A percentile compares a stretch with the other conserved stretches of the same genome.
These are phyloP conservation scores for Hypoxylon crocopeplum DNA, from an alignment of 495 filamentous ascomycete species.

Conservation along the genomic window DNA sequence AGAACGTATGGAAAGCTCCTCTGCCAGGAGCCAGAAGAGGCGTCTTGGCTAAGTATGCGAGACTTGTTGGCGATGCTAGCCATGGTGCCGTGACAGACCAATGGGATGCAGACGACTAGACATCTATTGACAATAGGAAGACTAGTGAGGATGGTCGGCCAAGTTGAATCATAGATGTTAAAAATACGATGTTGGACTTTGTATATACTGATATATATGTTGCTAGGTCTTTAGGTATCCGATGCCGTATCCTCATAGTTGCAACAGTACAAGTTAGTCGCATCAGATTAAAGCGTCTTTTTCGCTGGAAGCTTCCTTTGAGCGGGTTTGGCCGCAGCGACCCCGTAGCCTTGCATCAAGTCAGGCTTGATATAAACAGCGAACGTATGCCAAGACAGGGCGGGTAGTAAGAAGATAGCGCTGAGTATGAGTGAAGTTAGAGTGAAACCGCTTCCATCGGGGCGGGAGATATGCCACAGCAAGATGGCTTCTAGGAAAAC, in stretches of 20 bases:
- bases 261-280: no score
- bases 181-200: no score
- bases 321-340: background rate
- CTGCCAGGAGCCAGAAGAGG: slow-evolving; percentile 80
- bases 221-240: no score
- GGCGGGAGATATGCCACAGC: slow-evolving; percentile 8
- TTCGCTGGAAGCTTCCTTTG: slow-evolving; percentile 16
- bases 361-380: slow-evolving; percentile 17
- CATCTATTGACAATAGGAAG: no score
- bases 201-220: no score
- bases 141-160: no score
- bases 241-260: no score
- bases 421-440: slow-evolving; percentile 16
- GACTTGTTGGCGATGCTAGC: slow-evolving; percentile 61
- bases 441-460: slow-evolving; percentile 15
- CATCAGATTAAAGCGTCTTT: no score
- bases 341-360: slow-evolving; percentile 1
- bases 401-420: slow-evolving; percentile 17
- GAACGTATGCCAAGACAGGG: slow-evolving; percentile 28
- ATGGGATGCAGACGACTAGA: slow-evolving; percentile 24
- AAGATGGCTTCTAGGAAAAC: slow-evolving; percentile 22
- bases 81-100: slow-evolving; percentile 63
- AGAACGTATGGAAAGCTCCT: slow-evolving; percentile 76
- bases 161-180: no score
- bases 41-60: slow-evolving; percentile 88